These are phyloP conservation scores for Clarireedia homoeocarpa DNA, from an alignment of 2,329 filamentous ascomycete genomes.

Conservation along the genomic window DNA sequence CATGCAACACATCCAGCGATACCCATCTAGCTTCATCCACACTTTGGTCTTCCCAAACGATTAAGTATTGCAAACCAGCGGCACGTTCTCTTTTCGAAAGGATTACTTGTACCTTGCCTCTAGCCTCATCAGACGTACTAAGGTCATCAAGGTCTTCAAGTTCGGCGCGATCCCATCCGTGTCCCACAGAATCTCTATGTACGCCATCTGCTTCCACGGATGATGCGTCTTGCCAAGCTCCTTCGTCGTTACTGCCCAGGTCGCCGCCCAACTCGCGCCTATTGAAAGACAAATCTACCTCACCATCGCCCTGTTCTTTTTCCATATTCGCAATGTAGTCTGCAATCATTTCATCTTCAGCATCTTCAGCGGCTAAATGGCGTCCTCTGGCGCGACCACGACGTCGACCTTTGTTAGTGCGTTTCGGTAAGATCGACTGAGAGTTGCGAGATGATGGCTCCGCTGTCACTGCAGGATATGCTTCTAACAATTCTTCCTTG, in stretches of 20 bases:
- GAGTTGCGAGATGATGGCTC: slow-evolving; percentile 5
- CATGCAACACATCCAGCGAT: slow-evolving; percentile 29
- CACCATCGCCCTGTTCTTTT: slow-evolving; percentile 15
- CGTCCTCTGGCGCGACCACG: slow-evolving; percentile 4
- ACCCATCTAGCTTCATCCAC: slow-evolving; percentile 44
- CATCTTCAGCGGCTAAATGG: not conserved
- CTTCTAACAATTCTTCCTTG: slow-evolving; percentile 1
- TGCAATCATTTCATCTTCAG: slow-evolving; percentile 20
- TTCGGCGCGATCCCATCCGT: slow-evolving; percentile 37
- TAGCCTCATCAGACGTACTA: slow-evolving; percentile 41
- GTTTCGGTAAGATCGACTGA: slow-evolving; percentile 6
- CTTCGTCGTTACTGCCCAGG: slow-evolving; percentile 35
- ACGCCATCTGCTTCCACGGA: not conserved
- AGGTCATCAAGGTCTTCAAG: slow-evolving; percentile 40
- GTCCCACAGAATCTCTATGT: slow-evolving; percentile 1
- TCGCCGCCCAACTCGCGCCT: slow-evolving; percentile 39
- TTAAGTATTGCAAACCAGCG: slow-evolving; percentile 41
- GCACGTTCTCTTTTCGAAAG: slow-evolving; percentile 37
- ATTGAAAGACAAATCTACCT: slow-evolving; percentile 11
- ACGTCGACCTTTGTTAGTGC: not conserved
- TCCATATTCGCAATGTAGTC: slow-evolving; percentile 32
- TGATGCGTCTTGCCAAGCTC: slow-evolving; percentile 18
- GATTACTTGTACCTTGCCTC: slow-evolving; percentile 35
- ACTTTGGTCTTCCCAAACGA: slow-evolving; percentile 37
- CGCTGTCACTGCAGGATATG: not conserved